These are phyloP conservation scores for Starmerella asiatica DNA, from an alignment of 805 yeast genomes.

Conservation along the genomic window DNA sequence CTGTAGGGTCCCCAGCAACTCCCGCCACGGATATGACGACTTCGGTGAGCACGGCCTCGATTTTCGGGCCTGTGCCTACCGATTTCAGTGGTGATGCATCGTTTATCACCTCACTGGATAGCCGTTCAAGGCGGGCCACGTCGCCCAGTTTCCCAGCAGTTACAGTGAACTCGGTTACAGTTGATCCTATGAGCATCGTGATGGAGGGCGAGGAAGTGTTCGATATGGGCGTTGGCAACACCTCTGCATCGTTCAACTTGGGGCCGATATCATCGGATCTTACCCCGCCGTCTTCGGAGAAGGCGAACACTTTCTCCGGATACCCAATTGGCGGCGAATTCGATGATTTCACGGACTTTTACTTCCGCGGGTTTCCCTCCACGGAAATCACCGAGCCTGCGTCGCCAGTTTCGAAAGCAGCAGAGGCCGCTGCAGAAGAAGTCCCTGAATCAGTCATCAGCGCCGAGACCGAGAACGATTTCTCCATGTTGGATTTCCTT, in stretches of 20 bases:
- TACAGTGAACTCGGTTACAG: constrained; percentile 1
- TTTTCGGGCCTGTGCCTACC: constrained; percentile 4
- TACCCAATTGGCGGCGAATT: constrained; percentile 2
- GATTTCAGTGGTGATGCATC: not conserved
- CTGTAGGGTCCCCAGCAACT: too few relatives aligned
- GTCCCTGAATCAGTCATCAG: not conserved
- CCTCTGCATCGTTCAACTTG: not conserved
- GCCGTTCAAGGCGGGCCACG: constrained; percentile 1
- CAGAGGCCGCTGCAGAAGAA: not conserved
- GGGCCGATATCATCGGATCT: not conserved
- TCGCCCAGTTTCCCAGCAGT: not conserved
- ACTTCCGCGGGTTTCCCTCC: constrained; percentile 5
- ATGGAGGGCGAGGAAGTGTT: constrained; percentile 1
- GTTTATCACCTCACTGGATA: not conserved
- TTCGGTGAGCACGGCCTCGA: constrained; percentile 10
- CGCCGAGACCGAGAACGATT: constrained; percentile 1
- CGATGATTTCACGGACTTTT: constrained; percentile 11
- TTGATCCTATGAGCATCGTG: constrained; percentile 7
- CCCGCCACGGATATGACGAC: too few relatives aligned
- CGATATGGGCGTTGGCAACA: not conserved
- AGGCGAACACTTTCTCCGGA: not conserved
- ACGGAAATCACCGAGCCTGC: not conserved
- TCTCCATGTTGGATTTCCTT: constrained; percentile 13
- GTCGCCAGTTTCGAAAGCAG: not conserved
- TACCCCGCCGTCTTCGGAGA: constrained; percentile 5